These are phyloP conservation scores for Podospora tetraspora DNA, from an alignment of 495 filamentous ascomycete genomes.

Conservation along the genomic window DNA sequence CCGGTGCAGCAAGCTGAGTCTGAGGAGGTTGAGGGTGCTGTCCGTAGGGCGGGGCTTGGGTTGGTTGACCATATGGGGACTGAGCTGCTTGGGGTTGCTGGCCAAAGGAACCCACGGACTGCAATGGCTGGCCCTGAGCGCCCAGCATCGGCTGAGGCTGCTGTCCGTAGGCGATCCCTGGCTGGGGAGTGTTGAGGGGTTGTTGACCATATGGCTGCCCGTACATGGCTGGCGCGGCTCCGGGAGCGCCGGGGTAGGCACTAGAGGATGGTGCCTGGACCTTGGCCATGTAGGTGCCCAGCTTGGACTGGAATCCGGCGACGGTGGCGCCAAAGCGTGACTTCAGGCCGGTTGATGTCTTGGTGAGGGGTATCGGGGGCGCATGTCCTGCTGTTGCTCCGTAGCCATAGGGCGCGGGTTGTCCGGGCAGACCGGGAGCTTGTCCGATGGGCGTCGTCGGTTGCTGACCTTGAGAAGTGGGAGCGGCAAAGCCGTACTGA, in stretches of 20 bases:
- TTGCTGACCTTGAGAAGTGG: neutral
- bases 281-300: slow-evolving; percentile 6
- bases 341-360: slow-evolving; percentile 7
- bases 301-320: slow-evolving; percentile 9
- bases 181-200: neutral
- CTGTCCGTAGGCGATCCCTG: neutral
- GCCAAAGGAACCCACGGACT: neutral
- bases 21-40: neutral
- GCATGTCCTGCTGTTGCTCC: neutral
- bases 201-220: slow-evolving; percentile 1
- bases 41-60: neutral
- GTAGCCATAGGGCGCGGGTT: slow-evolving; percentile 1
- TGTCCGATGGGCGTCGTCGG: neutral
- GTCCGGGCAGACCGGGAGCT: neutral
- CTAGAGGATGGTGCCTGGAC: neutral
- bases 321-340: slow-evolving; percentile 5
- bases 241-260: slow-evolving; percentile 1
- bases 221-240: neutral
- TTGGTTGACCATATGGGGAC: neutral
- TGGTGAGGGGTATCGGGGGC: neutral
- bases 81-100: neutral
- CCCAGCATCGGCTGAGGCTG: neutral
- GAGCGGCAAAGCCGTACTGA: neutral
- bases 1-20: neutral
- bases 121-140: neutral